Percentiles rank a stretch among this genome's conserved stretches.
Conservation (phyloP, 495 filamentous ascomycete species). For the Aspergillus olivimuriae region DNA sequence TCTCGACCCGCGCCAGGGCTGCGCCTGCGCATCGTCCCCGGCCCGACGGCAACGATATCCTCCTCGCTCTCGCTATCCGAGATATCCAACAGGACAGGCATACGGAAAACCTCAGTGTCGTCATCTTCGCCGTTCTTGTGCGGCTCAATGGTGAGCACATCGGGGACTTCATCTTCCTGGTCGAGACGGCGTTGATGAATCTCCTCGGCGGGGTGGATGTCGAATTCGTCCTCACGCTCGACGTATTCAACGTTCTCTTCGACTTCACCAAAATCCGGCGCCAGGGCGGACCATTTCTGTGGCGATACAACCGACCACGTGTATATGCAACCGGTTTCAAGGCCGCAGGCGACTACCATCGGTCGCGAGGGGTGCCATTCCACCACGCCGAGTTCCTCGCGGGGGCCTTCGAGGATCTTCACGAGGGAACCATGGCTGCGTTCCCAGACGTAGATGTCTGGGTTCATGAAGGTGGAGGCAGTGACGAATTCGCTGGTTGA, state of each 20-base stretch:
- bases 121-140: constrained; percentile 46
- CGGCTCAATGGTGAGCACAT: constrained; percentile 72
- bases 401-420: constrained; percentile 91
- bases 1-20: constrained; percentile 55
- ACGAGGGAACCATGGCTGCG: constrained; percentile 86
- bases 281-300: constrained; percentile 93
- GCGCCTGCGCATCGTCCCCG: constrained; percentile 75
- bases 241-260: constrained; percentile 97
- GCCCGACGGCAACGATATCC: constrained; percentile 77
- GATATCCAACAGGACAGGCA: constrained; percentile 83
- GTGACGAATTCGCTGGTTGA: constrained; percentile 81
- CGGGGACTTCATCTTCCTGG: constrained; percentile 81
- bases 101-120: constrained; percentile 61
- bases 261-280: constrained; percentile 94
- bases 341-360: constrained; percentile 78
- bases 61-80: constrained; percentile 74
- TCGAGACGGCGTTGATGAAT: constrained; percentile 86
- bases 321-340: constrained; percentile 84
- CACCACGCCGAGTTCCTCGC: constrained; percentile 88
- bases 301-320: constrained; percentile 89
- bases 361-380: constrained; percentile 96
- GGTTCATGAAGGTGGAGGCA: constrained; percentile 92
- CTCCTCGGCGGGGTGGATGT: constrained; percentile 93
- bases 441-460: constrained; percentile 98
- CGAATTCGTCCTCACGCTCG: constrained; percentile 94